Base-by-base conservation (phyloP, 768 basidiomycete species). In the Kwoniella dejecticola region DNA sequence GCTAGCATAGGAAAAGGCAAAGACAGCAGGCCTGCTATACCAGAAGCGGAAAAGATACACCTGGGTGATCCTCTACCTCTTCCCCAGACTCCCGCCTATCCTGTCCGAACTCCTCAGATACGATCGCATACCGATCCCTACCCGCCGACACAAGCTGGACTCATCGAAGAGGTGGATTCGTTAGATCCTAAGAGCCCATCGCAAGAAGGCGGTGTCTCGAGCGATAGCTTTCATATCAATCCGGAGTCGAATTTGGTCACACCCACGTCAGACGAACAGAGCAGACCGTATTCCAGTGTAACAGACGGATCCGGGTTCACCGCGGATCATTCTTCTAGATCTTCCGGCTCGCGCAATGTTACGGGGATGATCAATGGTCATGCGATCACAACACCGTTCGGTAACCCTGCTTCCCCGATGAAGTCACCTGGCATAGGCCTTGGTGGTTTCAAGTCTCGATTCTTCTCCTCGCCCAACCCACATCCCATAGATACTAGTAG, bases 381-480 rank as follows among this genome's bases (percentile, higher is more conserved):
- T 21, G 44, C 13, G 2, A 19, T 44, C 42, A 31, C 41, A 15
- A 55, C 60, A 23, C 60, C 31, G 3, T 58, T 58, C 24, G 57
- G 45, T 27, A 58, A 61, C 21, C 24, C 63, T n/a, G 56, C 57
- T 30, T 66, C 69, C 2, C 68, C 70, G 0, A 57, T 55, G 17
- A 66, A 63, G n/a, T 70, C 72, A 0, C 66, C 72, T 21, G 63
- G 69, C 3, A 49, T 70, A 0, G 57, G 59, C 19, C 17, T 68
- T 19, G 47, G 59, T 26, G 54, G 48, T 1, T 69, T 75, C 66
- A 75, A 75, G 44, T 49, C 53, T 17, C 62, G 71, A 23, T 72
- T 75, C 63, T 75, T 75, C 62, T 71, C 74, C 13, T 45, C 67
- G 3, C 70, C 70, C 1, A n/a, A 42, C 41, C 45, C 41, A 31